These are phyloP conservation scores for Rhynchospora pubera DNA, from an alignment of 176 grass and related monocot species.

Conservation along the genomic window DNA sequence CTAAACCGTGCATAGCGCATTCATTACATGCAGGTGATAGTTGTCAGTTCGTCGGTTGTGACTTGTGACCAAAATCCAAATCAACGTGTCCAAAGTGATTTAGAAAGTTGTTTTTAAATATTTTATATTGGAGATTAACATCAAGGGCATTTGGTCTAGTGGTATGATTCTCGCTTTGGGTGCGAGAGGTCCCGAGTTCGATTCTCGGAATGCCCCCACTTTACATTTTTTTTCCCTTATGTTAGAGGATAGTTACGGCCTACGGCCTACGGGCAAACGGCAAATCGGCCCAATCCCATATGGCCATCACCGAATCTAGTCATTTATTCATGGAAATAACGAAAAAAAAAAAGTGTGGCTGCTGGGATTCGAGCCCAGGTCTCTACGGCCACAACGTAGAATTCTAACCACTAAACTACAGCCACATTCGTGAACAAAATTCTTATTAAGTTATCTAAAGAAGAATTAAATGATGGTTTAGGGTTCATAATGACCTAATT, in stretches of 20 bases:
- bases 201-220: slow-evolving; percentile 91
- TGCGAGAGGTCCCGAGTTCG: slow-evolving; percentile 94
- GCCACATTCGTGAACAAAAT: neutral
- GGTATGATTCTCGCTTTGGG: slow-evolving; percentile 99
- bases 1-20: neutral
- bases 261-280: too few species aligned
- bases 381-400: slow-evolving; percentile 90
- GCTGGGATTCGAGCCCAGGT: slow-evolving; percentile 92
- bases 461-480: too few species aligned
- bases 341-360: slow-evolving; percentile 31
- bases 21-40: neutral
- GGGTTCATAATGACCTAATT: too few species aligned
- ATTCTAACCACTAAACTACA: slow-evolving; percentile 99
- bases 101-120: too few species aligned
- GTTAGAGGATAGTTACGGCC: too few species aligned
- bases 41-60: neutral
- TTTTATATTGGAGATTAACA: neutral
- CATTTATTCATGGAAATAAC: too few species aligned
- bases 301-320: too few species aligned
- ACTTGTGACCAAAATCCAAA: neutral
- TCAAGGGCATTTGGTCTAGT: slow-evolving; percentile 95
- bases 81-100: neutral
- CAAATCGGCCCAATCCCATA: too few species aligned
- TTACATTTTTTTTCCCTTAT: neutral
- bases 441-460: too few species aligned